A percentile compares a stretch with the other conserved stretches of the same genome.
Evolutionary conservation across 2,329 filamentous ascomycete genomes (phyloP).

Genomic region (Diaporthe eres): DNA sequence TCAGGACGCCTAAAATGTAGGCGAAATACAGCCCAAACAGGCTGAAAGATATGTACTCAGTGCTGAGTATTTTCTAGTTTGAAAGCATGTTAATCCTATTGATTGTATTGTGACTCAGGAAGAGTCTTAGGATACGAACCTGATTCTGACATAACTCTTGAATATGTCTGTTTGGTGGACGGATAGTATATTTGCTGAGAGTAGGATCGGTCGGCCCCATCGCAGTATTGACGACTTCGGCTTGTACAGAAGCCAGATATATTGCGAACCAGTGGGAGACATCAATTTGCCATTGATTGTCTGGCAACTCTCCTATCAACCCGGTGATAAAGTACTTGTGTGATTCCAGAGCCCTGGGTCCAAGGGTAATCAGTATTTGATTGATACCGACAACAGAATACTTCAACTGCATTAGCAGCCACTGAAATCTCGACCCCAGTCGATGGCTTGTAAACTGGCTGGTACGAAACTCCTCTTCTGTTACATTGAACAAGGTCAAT

Average conservation of each 20-base stretch:
- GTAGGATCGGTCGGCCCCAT: not conserved
- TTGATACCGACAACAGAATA: not conserved
- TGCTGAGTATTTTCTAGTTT: not conserved
- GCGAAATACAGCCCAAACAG: not conserved
- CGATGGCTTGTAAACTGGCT: not conserved
- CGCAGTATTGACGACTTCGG: not conserved
- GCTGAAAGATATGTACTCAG: not conserved
- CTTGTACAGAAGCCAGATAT: constrained; percentile 35
- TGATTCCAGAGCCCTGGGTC: not conserved
- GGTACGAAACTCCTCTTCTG: not conserved
- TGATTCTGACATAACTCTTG: not conserved
- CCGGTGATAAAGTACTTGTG: not conserved
- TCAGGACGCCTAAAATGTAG: not conserved
- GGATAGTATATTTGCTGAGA: not conserved
- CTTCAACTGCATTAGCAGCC: not conserved
- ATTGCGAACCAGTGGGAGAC: constrained; percentile 40
- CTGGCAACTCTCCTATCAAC: constrained; percentile 7
- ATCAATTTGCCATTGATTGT: constrained; percentile 43
- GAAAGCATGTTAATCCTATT: not conserved
- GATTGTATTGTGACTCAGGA: too few species aligned
- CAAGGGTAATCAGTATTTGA: not conserved
- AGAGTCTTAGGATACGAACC: not conserved
- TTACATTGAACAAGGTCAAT: not conserved
- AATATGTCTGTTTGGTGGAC: not conserved
- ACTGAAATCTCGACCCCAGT: not conserved